Evolutionary conservation across 169 alveolate species (phyloP).

Genomic region (Eimeria necatrix): DNA sequence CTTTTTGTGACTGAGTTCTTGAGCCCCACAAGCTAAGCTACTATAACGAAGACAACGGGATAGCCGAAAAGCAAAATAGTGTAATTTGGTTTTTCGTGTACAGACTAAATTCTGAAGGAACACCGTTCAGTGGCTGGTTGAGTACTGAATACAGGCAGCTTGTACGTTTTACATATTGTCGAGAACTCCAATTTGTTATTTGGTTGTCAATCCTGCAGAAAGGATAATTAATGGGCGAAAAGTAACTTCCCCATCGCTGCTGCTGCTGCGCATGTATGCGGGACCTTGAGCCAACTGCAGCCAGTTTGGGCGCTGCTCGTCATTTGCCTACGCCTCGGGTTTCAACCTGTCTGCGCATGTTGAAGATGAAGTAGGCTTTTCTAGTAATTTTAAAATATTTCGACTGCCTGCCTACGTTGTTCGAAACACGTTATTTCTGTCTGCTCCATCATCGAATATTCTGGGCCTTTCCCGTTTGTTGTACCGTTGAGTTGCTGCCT

Average conservation of each 20-base stretch:
- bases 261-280: conserved; percentile 29
- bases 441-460: neutral
- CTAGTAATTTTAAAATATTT: too few species aligned
- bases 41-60: too few species aligned
- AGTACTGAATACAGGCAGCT: too few species aligned
- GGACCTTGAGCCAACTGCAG: conserved; percentile 34
- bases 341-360: conserved; percentile 7
- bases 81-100: too few species aligned
- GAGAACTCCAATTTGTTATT: neutral
- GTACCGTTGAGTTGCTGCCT: too few species aligned
- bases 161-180: neutral
- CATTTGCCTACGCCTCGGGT: neutral
- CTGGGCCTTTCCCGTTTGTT: too few species aligned
- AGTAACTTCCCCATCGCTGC: neutral
- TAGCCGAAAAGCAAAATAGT: too few species aligned
- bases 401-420: too few species aligned
- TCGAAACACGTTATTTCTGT: neutral
- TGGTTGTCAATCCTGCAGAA: neutral
- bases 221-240: neutral
- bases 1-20: too few species aligned
- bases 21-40: too few species aligned
- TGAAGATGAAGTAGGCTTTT: conserved; percentile 24
- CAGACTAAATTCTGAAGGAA: too few species aligned
- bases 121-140: too few species aligned
- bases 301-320: neutral